Evolutionary conservation across 2,329 filamentous ascomycete genomes (phyloP), one percentile per base, ranked within the genome.

Genomic region (Diaporthe citri): DNA sequence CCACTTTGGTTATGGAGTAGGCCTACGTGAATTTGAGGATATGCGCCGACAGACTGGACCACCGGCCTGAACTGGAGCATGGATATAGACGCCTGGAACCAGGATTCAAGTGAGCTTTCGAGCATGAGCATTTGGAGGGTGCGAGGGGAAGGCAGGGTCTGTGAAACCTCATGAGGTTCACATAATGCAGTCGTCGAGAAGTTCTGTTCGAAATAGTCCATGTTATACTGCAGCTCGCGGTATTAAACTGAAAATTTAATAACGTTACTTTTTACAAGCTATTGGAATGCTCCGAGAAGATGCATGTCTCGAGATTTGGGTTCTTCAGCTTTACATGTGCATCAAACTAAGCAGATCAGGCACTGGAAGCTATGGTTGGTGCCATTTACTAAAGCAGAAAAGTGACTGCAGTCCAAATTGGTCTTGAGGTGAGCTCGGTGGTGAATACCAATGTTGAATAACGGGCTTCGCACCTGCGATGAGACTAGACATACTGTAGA

Each of bases 201-300:
- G 22, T 73, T 59, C 52, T 48, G 7, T 67, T 60, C 36, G 41
- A 31, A 4, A 52, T 55, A 62, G 20, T 3, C 39, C 13, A 57
- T 15, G 3, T 75, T 73, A 70, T 62, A 73, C 62, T 70, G 62
- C 41, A 55, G 71, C 74, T 55, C 55, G 60, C 60, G 48, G 62
- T 73, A 39, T 60, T 41, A 10, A n/a, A 56, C n/a, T 62, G 43
- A 69, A 70, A 64, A 13, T 60, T 34, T 73, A 46, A 55, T 71
- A 2, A 25, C 36, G 4, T 52, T 52, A 25, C 17, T 10, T 28
- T 67, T 51, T 28, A 20, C 48, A 17, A 67, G 6, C 22, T 36
- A 51, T 41, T 28, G 6, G 15, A n/a, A 28, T 13, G n/a, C 13
- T 62, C 15, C 12, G 59, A 31, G 15, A 17, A 43, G n/a, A 12